Conservation (phyloP, 176 grass and related monocot species). For the Carex scoparia region DNA sequence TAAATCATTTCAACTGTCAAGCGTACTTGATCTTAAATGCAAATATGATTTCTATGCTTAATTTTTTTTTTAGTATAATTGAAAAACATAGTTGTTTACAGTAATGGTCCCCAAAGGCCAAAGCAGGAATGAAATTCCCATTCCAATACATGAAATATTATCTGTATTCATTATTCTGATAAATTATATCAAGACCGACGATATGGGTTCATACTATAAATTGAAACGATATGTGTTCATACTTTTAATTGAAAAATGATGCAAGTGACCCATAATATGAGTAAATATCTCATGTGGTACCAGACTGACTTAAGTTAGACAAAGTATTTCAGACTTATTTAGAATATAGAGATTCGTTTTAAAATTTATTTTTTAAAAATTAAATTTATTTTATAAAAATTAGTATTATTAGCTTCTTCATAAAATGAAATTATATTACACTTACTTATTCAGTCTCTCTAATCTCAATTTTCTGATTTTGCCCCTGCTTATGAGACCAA, state of each 20-base stretch:
- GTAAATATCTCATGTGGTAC: too few species aligned
- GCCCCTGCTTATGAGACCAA: too few species aligned
- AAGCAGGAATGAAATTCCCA: not conserved
- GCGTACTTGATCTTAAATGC: not conserved
- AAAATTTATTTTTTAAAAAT: too few species aligned
- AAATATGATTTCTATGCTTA: not conserved
- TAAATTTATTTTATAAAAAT: too few species aligned
- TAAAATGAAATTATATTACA: too few species aligned
- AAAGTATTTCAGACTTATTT: too few species aligned
- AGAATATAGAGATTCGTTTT: too few species aligned
- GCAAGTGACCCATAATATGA: not conserved
- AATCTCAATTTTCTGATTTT: too few species aligned
- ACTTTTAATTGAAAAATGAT: not conserved
- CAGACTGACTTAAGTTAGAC: too few species aligned
- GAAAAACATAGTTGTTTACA: not conserved
- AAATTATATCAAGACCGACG: not conserved
- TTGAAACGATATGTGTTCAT: not conserved
- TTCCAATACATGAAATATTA: not conserved
- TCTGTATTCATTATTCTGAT: not conserved
- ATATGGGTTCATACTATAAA: not conserved
- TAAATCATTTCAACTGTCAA: too few species aligned
- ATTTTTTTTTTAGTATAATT: not conserved
- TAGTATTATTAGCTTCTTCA: too few species aligned
- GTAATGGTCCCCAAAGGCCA: not conserved
- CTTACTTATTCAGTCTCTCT: too few species aligned